phyloP scores from a whole-genome alignment of 2,329 filamentous ascomycete species.

The Myotisia sp. region DNA sequence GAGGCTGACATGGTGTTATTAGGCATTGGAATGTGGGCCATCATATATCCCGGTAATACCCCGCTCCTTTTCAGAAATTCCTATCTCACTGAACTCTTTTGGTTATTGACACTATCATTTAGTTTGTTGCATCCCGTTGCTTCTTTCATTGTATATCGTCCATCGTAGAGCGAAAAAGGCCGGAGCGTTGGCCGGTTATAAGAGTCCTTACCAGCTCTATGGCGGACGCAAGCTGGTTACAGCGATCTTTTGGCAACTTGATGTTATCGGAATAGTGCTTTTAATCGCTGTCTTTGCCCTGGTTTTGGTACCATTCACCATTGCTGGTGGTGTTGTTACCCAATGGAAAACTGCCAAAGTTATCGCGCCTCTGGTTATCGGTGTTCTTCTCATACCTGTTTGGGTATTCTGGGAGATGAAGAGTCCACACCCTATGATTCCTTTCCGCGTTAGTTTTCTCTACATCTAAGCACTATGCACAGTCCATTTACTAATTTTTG shows the following conservation, averaged over 20 bases:
- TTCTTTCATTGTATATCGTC: constrained; percentile 39
- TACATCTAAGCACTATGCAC: not conserved
- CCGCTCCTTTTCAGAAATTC: too few relatives aligned
- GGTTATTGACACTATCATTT: constrained; percentile 5
- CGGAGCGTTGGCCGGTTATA: constrained; percentile 35
- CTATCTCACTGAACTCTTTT: not conserved
- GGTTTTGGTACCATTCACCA: constrained; percentile 43
- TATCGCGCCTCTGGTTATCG: constrained; percentile 38
- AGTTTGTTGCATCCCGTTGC: constrained; percentile 40
- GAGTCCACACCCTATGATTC: constrained; percentile 41
- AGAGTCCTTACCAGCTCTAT: constrained; percentile 31
- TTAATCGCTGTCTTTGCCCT: constrained; percentile 39
- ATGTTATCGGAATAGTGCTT: constrained; percentile 39
- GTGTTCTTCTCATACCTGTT: constrained; percentile 34
- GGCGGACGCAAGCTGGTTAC: constrained; percentile 24
- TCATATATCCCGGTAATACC: constrained; percentile 39
- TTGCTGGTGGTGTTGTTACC: constrained; percentile 37
- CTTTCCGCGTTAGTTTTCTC: constrained; percentile 34
- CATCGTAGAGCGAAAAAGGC: constrained; percentile 38
- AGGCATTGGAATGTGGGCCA: constrained; percentile 46
- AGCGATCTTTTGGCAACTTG: constrained; percentile 45
- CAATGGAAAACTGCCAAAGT: constrained; percentile 41
- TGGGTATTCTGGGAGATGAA: constrained; percentile 43
- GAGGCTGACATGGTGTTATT: not conserved
- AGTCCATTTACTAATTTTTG: constrained; percentile 3